Base-by-base conservation (phyloP, 345 rosid genomes). In the Eucalyptus coolabah region DNA sequence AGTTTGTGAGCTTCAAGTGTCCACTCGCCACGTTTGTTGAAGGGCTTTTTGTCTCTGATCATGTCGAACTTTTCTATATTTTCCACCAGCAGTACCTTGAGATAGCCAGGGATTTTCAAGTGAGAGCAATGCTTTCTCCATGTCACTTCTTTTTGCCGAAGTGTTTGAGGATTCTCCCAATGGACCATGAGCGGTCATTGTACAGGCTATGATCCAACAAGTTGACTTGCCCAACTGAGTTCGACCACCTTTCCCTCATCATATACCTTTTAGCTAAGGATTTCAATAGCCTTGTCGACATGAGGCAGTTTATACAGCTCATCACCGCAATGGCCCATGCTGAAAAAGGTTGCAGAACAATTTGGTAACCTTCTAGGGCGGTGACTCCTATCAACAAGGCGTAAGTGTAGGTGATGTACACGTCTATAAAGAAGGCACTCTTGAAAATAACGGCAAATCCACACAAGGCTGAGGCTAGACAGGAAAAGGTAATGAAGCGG, bases 321-420 rank as follows among this genome's bases (percentile, higher is more conserved):
- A 91, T 37, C 69, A 3, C 13, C 2, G 85, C 81, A 50, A n/a
- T 54, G n/a, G 88, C 88, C 90, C 89, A 86, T 12, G 67, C 91
- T 5, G 90, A 91, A 63, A 88, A 49, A 13, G 81, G 37, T 13
- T 83, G 87, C 10, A n/a, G 23, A 7, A 86, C 19, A 12, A 89
- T 34, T 10, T 90, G 86, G 60, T 85, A 89, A 49, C 88, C 6
- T 54, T 94, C 94, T 32, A 93, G 50, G 51, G 47, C 86, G 86
- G 92, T 50, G 14, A 93, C 92, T 9, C 91, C 93, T 53, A 81
- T 80, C 12, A 94, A 91, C 90, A 94, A 85, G 23, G 90, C 90
- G 9, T 87, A 87, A 40, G 88, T 87, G 47, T 91, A 94, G 6
- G 94, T 90, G 18, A 93, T 89, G 56, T 59, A 72, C 82, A 94